Percentiles rank a stretch among this genome's conserved stretches.
These are phyloP conservation scores for Uronychia binucleata DNA, from an alignment of 73 alveolate species.

Conservation along the genomic window DNA sequence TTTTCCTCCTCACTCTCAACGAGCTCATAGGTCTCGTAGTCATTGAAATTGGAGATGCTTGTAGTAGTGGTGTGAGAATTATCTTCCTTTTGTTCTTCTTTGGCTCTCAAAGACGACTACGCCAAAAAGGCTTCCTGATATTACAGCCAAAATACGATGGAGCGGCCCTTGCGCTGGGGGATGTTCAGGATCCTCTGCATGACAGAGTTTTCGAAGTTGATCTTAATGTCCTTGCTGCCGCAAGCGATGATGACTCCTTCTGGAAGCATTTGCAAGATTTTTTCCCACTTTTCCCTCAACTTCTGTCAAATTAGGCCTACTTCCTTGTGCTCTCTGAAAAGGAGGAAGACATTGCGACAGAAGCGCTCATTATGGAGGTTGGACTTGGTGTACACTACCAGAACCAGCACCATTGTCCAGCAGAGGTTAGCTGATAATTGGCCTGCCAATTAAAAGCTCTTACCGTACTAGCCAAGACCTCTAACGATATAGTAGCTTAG, in stretches of 20 bases:
- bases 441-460: background rate
- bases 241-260: background rate
- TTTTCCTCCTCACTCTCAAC: background rate
- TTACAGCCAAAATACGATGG: background rate
- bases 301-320: background rate
- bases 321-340: background rate
- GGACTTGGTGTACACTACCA: conserved; percentile 1
- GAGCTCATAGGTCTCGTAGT: background rate
- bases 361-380: background rate
- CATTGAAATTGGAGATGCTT: background rate
- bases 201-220: background rate
- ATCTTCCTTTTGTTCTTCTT: background rate
- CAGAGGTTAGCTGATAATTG: background rate
- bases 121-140: background rate
- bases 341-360: background rate
- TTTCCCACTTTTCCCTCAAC: background rate
- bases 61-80: background rate
- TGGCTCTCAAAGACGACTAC: background rate
- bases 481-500: background rate
- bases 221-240: background rate
- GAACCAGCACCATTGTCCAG: background rate
- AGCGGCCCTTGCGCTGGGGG: background rate
- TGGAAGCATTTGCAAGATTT: background rate
- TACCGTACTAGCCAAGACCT: background rate
- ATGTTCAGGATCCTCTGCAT: background rate